Evolutionary conservation across 306 rosid genomes (phyloP).

Genomic region (Acacia acuminata): DNA sequence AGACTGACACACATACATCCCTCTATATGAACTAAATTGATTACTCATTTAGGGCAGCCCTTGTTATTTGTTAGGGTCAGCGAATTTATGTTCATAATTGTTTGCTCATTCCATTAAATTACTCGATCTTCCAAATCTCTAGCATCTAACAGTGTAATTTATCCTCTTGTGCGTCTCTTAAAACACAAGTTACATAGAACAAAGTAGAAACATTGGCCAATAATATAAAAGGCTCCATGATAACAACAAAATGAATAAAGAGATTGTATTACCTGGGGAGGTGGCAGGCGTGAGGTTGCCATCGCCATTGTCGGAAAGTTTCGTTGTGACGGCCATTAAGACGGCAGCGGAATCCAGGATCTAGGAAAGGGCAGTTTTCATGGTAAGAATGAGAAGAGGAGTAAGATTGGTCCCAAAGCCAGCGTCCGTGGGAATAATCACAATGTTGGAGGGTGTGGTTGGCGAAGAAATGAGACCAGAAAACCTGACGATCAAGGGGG

Average conservation of each 20-base stretch:
- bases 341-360: slow-evolving; percentile 85
- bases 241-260: neutral
- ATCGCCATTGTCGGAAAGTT: slow-evolving; percentile 65
- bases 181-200: neutral
- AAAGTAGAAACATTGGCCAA: neutral
- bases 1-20: too few species aligned
- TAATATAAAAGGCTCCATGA: neutral
- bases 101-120: neutral
- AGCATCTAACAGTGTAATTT: neutral
- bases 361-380: slow-evolving; percentile 78
- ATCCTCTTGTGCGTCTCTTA: neutral
- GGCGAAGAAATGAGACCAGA: slow-evolving; percentile 33
- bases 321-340: slow-evolving; percentile 62
- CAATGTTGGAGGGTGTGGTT: slow-evolving; percentile 25
- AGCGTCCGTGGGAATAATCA: slow-evolving; percentile 70
- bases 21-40: too few species aligned
- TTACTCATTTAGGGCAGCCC: too few species aligned
- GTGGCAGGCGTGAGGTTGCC: slow-evolving; percentile 73
- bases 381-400: slow-evolving; percentile 38
- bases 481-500: slow-evolving; percentile 49
- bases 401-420: slow-evolving; percentile 56
- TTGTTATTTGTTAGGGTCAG: neutral
- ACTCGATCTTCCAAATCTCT: neutral
- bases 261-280: slow-evolving; percentile 59
- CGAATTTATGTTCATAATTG: neutral